phyloP scores from a whole-genome alignment of 2,329 filamentous ascomycete genomes.

The Monosporascus sp. region DNA sequence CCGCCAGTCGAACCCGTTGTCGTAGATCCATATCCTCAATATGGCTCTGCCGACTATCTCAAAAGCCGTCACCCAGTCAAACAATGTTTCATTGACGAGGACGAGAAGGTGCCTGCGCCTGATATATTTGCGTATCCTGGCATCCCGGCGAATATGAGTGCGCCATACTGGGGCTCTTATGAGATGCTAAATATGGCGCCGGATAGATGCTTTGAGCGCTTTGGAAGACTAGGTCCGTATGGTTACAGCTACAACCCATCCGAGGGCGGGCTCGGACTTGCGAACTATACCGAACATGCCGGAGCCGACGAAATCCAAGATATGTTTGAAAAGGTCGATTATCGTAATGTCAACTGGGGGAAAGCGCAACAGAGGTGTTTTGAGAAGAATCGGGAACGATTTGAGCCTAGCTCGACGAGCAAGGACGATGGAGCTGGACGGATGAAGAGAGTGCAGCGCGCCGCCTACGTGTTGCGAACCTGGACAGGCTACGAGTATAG shows the following conservation, averaged over 20 bases:
- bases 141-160: conserved; percentile 57
- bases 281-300: conserved; percentile 52
- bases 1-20: conserved; percentile 21
- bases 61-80: conserved; percentile 21
- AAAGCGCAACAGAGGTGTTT: conserved; percentile 30
- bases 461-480: conserved; percentile 60
- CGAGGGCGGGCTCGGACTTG: conserved; percentile 57
- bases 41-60: conserved; percentile 20
- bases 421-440: conserved; percentile 1
- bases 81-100: conserved; percentile 45
- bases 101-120: conserved; percentile 31
- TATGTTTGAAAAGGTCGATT: conserved; percentile 31
- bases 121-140: conserved; percentile 49
- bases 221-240: conserved; percentile 63
- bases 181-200: conserved; percentile 53
- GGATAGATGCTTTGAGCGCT: conserved; percentile 67
- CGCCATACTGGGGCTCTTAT: conserved; percentile 61
- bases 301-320: conserved; percentile 49
- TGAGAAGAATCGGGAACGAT: conserved; percentile 48
- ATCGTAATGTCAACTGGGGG: conserved; percentile 29
- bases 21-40: conserved; percentile 23
- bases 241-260: conserved; percentile 61
- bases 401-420: conserved; percentile 14
- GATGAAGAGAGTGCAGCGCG: conserved; percentile 34
- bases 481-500: conserved; percentile 62